Evolutionary conservation across 768 basidiomycete genomes (phyloP).

Genomic region (Chiua virens): DNA sequence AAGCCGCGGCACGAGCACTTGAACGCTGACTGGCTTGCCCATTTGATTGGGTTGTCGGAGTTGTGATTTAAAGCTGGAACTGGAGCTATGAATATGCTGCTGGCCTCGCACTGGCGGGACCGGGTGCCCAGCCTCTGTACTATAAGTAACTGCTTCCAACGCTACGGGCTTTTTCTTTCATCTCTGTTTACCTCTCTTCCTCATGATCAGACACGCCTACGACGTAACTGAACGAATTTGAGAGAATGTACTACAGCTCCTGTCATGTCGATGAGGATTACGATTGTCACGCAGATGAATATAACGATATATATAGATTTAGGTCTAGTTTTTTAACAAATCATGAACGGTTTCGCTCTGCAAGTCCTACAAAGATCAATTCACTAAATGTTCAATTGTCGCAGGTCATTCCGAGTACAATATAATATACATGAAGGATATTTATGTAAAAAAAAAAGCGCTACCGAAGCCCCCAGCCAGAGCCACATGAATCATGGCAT

Average conservation of each 20-base stretch:
- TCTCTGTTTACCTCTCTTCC: no score
- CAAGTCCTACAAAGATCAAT: background rate
- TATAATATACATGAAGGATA: slow-evolving; percentile 26
- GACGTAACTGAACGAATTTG: background rate
- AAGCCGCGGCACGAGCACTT: slow-evolving; percentile 3
- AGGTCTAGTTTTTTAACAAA: background rate
- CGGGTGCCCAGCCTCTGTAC: background rate
- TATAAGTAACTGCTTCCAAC: background rate
- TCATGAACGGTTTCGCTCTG: no score
- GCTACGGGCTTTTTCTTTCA: background rate
- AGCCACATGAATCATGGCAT: background rate
- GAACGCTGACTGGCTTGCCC: slow-evolving; percentile 12
- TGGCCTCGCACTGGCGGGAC: background rate
- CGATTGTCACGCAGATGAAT: background rate
- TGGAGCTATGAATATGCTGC: background rate
- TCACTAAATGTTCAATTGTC: slow-evolving; percentile 6
- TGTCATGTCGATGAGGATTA: background rate
- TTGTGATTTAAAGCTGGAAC: background rate
- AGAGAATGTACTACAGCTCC: background rate
- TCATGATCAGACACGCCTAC: background rate
- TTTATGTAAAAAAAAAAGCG: background rate
- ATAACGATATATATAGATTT: background rate
- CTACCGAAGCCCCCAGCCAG: background rate
- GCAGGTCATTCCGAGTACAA: slow-evolving; percentile 3
- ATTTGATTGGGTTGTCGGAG: slow-evolving; percentile 6